Conservation (phyloP, 1,139 yeast genomes). For the Debaryomycetaceae sp. region DNA sequence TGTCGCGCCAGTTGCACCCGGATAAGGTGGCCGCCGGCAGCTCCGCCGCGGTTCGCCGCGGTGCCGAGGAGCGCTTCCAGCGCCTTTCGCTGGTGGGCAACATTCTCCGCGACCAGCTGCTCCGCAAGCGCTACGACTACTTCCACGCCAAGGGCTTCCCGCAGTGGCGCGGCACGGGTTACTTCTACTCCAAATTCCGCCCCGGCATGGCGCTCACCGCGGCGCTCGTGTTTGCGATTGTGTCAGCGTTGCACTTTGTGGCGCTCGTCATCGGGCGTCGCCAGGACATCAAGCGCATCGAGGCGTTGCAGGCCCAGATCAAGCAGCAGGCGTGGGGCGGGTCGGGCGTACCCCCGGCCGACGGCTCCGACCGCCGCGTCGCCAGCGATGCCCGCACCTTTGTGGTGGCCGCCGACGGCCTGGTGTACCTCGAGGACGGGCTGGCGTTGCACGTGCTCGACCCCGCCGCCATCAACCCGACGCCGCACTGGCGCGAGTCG, state of each 20-base stretch:
- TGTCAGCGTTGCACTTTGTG: constrained; percentile 57
- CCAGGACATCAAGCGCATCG: constrained; percentile 61
- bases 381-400: constrained; percentile 52
- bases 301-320: constrained; percentile 45
- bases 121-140: constrained; percentile 77
- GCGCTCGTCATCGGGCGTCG: constrained; percentile 50
- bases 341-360: constrained; percentile 43
- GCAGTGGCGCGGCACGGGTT: constrained; percentile 56
- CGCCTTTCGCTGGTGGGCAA: constrained; percentile 71
- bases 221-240: constrained; percentile 42
- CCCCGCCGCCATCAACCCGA: constrained; percentile 34
- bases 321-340: constrained; percentile 59
- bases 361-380: constrained; percentile 42
- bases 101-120: constrained; percentile 58
- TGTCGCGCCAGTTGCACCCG: constrained; percentile 75
- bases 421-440: constrained; percentile 58
- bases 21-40: constrained; percentile 56
- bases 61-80: constrained; percentile 61
- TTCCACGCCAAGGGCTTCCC: constrained; percentile 87
- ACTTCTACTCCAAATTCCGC: constrained; percentile 50
- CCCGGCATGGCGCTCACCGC: constrained; percentile 58
- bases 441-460: constrained; percentile 28
- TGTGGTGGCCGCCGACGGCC: constrained; percentile 64
- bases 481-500: constrained; percentile 52
- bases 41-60: constrained; percentile 36